Evolutionary conservation across 176 grass and related monocot species (phyloP), one percentile per base, ranked within the genome.

Genomic region (Thinopyrum elongatum): DNA sequence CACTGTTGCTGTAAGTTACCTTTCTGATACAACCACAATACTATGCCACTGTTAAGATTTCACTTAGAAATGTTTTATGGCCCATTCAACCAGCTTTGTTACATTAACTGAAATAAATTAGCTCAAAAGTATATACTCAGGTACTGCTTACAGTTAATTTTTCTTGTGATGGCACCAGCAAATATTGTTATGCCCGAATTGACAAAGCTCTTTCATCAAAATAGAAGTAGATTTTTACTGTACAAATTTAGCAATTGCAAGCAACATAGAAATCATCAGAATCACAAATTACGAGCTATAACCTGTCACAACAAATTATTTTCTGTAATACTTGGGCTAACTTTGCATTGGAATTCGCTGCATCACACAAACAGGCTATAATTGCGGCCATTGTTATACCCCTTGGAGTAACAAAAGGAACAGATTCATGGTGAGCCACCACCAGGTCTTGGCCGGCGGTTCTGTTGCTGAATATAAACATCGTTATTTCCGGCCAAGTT

Each of bases 1-100:
- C 88, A 86, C 91, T 63, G 71, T 98, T 83, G 91, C 88, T 79
- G 95, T 95, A 89, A 93, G 95, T 92, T 28, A 82, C 23, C 6
- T 47, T 70, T 53, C 31, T 82, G 44, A 61, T 65, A 62, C 80
- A 81, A 75, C 8, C 22, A 16, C 39, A 82, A 67, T 65, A 65
- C 17, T 25, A 31, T 74, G 41, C 72, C 19, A 1, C 17, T 31
- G 8, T 10, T 30, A 42, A 14, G 59, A 60, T 87, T 58, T 78
- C 38, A 44, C 36, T 16, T 15, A 79, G 35, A 33, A 27, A 47
- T 81, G 62, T 31, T 30, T 58, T 29, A 27, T 38, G 14, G 28
- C 6, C 73, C 8, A 2, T 13, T 14, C 1, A 46, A 46, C 42
- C 42, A 53, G 73, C 16, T 31, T n/a, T 83, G 10, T 83, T 65